Conservation (phyloP, 2,329 filamentous ascomycete genomes). For the Microascus cirrosus region DNA sequence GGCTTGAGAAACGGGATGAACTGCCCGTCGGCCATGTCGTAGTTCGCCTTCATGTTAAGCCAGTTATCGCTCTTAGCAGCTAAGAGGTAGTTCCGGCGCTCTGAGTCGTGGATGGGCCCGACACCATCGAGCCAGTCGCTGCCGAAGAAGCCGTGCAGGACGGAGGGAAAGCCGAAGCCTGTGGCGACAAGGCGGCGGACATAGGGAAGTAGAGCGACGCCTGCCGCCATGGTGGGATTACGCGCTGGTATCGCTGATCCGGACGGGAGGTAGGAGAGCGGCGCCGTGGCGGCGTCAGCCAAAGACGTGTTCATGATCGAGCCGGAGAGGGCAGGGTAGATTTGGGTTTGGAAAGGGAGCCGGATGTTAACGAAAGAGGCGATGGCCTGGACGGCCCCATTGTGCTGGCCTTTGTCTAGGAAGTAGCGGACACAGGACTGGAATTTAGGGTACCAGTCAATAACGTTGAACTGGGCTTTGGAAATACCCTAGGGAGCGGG, state of each 20-base stretch:
- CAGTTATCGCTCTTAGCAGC: conserved; percentile 87
- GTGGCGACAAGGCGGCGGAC: conserved; percentile 84
- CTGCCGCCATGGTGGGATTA: conserved; percentile 14
- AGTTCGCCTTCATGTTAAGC: conserved; percentile 79
- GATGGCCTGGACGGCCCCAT: not conserved
- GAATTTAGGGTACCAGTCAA: not conserved
- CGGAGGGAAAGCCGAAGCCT: conserved; percentile 73
- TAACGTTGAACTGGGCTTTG: not conserved
- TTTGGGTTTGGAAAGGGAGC: conserved; percentile 67
- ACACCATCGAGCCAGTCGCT: conserved; percentile 78
- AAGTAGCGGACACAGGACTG: not conserved
- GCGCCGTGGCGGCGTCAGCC: conserved; percentile 8
- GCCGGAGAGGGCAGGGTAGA: conserved; percentile 26
- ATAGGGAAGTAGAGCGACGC: conserved; percentile 72
- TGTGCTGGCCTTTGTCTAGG: not conserved
- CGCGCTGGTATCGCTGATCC: not conserved
- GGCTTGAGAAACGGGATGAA: conserved; percentile 79
- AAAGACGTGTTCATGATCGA: conserved; percentile 17
- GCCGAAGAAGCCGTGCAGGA: conserved; percentile 96
- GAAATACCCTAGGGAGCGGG: not conserved
- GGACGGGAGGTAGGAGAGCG: conserved; percentile 2
- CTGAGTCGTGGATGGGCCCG: conserved; percentile 73
- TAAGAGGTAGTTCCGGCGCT: conserved; percentile 89
- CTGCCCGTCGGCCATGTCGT: conserved; percentile 78
- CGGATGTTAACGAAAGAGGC: conserved; percentile 53